Percentiles rank a stretch among this genome's conserved stretches.
phyloP scores from a whole-genome alignment of 2,329 filamentous ascomycete genomes.

The Coniochaeta sp. region DNA sequence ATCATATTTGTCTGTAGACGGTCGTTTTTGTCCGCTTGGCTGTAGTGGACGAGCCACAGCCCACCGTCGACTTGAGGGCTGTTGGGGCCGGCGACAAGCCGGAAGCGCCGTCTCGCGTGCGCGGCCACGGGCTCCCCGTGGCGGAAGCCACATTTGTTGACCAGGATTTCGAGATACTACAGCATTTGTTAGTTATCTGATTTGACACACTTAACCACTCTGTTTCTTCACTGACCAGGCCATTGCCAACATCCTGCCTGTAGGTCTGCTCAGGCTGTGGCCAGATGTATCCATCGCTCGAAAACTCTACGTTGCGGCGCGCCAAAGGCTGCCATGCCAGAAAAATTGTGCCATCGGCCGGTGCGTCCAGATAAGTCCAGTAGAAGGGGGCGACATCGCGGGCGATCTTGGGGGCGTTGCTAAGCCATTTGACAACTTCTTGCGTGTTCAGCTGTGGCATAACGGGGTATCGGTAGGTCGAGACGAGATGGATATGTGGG shows the following conservation, averaged over 20 bases:
- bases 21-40: conserved; percentile 65
- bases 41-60: conserved; percentile 89
- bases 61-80: conserved; percentile 68
- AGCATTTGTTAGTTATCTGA: conserved; percentile 2
- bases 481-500: conserved; percentile 84
- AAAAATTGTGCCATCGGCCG: conserved; percentile 73
- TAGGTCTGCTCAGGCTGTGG: conserved; percentile 72
- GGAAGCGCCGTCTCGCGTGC: conserved; percentile 80
- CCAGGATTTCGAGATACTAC: conserved; percentile 82
- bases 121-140: conserved; percentile 67
- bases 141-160: conserved; percentile 74
- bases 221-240: conserved; percentile 50
- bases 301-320: conserved; percentile 64
- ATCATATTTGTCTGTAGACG: conserved; percentile 64
- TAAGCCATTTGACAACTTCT: conserved; percentile 76
- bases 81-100: conserved; percentile 68
- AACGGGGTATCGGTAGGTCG: conserved; percentile 71
- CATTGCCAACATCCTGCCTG: conserved; percentile 62
- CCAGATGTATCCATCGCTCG: conserved; percentile 92
- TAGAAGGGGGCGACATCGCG: conserved; percentile 80
- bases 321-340: conserved; percentile 83
- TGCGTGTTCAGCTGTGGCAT: conserved; percentile 64
- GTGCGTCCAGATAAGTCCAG: conserved; percentile 86
- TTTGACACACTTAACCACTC: too few relatives aligned
- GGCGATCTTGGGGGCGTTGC: conserved; percentile 77